Conservation (phyloP, 345 rosid genomes). For the Rubroshorea leprosula region DNA sequence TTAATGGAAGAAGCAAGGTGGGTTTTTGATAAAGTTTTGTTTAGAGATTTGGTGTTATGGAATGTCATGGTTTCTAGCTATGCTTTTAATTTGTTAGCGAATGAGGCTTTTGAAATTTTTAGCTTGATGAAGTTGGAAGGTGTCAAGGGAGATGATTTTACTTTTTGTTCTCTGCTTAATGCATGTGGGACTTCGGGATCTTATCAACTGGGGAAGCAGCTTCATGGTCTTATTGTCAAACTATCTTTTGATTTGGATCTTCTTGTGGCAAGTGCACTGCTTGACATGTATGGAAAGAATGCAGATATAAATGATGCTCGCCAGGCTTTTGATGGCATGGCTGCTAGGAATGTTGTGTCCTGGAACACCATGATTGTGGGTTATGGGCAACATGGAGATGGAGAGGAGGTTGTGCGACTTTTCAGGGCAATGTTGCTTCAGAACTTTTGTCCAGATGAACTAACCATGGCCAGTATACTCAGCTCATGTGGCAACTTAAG, state of each 20-base stretch:
- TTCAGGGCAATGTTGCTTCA: constrained; percentile 34
- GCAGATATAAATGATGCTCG: constrained; percentile 35
- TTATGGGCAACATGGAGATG: constrained; percentile 45
- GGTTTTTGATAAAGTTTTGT: constrained; percentile 35
- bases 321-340: constrained; percentile 48
- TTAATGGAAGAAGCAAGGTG: constrained; percentile 34
- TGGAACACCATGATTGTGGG: constrained; percentile 71
- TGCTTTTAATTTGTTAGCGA: constrained; percentile 35
- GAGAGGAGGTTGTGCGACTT: constrained; percentile 48
- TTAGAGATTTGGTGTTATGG: constrained; percentile 56
- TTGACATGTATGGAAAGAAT: constrained; percentile 54
- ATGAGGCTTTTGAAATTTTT: constrained; percentile 40
- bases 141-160: constrained; percentile 42
- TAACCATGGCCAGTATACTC: constrained; percentile 52
- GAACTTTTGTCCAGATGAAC: constrained; percentile 48
- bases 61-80: constrained; percentile 56
- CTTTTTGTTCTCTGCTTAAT: constrained; percentile 54
- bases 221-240: constrained; percentile 44
- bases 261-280: constrained; percentile 52
- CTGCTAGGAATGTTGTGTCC: constrained; percentile 46
- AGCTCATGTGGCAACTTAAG: constrained; percentile 47
- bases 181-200: constrained; percentile 30
- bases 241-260: constrained; percentile 40
- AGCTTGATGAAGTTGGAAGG: constrained; percentile 39
- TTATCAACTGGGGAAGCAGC: constrained; percentile 40